These are phyloP conservation scores for Petunia secreta DNA, from an alignment of 257 asterid genomes.

Conservation along the genomic window DNA sequence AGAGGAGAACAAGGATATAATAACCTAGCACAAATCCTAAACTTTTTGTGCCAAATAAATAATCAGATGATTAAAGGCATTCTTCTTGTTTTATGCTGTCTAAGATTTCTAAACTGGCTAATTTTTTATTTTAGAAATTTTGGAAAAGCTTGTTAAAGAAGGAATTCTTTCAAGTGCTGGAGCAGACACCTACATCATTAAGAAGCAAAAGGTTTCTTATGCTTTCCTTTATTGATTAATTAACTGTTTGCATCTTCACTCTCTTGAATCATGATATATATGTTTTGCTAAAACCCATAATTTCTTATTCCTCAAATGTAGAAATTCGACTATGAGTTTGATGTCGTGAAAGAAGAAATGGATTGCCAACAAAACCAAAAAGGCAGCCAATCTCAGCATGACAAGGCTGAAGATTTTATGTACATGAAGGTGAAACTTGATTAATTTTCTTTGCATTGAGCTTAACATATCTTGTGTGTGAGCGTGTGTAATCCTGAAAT, in stretches of 20 bases:
- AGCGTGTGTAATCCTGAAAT: background rate
- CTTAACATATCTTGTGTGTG: background rate
- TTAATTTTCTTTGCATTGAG: background rate
- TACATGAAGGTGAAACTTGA: slow-evolving; percentile 70
- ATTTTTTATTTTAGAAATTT: slow-evolving; percentile 55
- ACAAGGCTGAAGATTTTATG: slow-evolving; percentile 50
- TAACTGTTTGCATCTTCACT: slow-evolving; percentile 7
- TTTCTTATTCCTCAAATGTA: slow-evolving; percentile 32
- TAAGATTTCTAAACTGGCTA: background rate
- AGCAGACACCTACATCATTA: slow-evolving; percentile 58
- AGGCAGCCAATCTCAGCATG: slow-evolving; percentile 42
- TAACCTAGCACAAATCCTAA: background rate
- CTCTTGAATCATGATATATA: background rate
- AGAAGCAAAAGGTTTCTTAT: slow-evolving; percentile 55
- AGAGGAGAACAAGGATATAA: slow-evolving; percentile 30
- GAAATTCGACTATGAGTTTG: slow-evolving; percentile 71
- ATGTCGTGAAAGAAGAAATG: slow-evolving; percentile 78
- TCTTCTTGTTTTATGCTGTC: slow-evolving; percentile 12
- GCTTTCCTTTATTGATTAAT: slow-evolving; percentile 15
- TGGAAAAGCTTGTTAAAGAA: slow-evolving; percentile 75
- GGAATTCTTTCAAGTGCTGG: slow-evolving; percentile 58
- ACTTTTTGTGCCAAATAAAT: background rate
- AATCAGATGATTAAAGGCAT: background rate
- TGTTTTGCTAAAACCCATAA: slow-evolving; percentile 20
- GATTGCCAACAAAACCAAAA: slow-evolving; percentile 37